A percentile compares a stretch with the other conserved stretches of the same genome.
Conservation (phyloP, 2,329 filamentous ascomycete genomes). For the Alternaria conjuncta region DNA sequence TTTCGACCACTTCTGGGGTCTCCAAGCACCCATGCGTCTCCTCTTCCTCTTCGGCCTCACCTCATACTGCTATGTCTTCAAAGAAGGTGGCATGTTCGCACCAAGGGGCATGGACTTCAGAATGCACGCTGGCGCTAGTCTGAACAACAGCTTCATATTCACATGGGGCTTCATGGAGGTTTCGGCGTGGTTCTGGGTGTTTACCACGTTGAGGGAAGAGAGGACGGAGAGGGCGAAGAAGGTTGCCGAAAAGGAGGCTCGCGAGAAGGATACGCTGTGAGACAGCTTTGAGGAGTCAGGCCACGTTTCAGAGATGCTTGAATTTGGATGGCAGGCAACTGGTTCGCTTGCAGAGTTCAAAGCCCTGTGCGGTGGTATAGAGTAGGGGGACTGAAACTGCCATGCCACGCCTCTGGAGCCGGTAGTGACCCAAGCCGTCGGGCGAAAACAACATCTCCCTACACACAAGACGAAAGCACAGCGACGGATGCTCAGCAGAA, state of each 20-base stretch:
- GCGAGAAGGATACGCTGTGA: conserved; percentile 34
- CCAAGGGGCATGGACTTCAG: conserved; percentile 33
- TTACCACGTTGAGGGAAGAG: conserved; percentile 47
- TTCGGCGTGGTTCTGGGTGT: conserved; percentile 83
- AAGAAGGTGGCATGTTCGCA: conserved; percentile 57
- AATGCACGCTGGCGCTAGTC: conserved; percentile 59
- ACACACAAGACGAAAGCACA: neutral
- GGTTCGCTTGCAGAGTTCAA: neutral
- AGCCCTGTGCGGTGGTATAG: neutral
- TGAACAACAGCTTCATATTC: conserved; percentile 87
- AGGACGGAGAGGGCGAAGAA: conserved; percentile 37
- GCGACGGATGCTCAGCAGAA: neutral
- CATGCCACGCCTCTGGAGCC: neutral
- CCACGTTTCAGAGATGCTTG: neutral
- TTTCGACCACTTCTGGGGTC: conserved; percentile 56
- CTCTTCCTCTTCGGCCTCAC: conserved; percentile 67
- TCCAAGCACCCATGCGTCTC: conserved; percentile 68
- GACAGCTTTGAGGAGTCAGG: neutral
- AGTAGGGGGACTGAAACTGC: neutral
- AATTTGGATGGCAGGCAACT: neutral
- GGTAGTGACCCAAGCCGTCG: neutral
- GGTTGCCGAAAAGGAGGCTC: conserved; percentile 41
- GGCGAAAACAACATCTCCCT: neutral
- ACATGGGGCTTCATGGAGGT: conserved; percentile 85
- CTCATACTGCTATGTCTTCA: conserved; percentile 70